phyloP scores from a whole-genome alignment of 305 asterid species.

The Lippia alba region DNA sequence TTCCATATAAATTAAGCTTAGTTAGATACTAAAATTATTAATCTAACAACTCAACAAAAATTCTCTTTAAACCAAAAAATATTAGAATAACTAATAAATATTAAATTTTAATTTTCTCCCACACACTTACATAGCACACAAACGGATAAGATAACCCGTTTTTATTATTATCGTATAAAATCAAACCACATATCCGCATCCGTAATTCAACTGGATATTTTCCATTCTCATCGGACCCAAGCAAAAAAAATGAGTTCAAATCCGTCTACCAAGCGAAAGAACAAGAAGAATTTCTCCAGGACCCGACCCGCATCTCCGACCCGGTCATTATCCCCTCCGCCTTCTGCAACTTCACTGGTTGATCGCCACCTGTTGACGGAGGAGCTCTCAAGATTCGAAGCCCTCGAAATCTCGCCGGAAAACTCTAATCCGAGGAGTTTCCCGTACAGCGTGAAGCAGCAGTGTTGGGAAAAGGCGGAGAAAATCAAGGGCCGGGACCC shows the following conservation, averaged over 20 bases:
- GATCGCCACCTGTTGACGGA: conserved; percentile 58
- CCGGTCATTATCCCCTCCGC: conserved; percentile 50
- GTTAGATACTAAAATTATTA: no score
- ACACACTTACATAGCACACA: no score
- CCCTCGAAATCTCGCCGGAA: conserved; percentile 50
- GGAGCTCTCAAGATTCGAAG: conserved; percentile 53
- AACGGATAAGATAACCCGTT: not conserved
- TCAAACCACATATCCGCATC: not conserved
- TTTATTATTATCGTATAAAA: not conserved
- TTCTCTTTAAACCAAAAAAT: no score
- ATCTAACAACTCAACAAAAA: no score
- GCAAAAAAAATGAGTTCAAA: conserved; percentile 51
- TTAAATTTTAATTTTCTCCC: no score
- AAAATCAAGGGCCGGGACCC: conserved; percentile 91
- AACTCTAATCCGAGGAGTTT: conserved; percentile 82
- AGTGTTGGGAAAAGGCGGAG: conserved; percentile 95
- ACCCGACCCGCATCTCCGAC: conserved; percentile 47
- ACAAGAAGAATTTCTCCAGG: conserved; percentile 45
- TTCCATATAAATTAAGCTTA: no score
- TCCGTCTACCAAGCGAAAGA: conserved; percentile 38
- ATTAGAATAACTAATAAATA: no score
- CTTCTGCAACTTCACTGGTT: conserved; percentile 49
- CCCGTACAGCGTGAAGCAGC: conserved; percentile 83
- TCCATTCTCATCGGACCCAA: conserved; percentile 6
- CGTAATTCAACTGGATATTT: conserved; percentile 8